Percentiles rank a stretch among this genome's conserved stretches.
phyloP scores from a whole-genome alignment of 306 rosid species.

The Rosa chinensis region DNA sequence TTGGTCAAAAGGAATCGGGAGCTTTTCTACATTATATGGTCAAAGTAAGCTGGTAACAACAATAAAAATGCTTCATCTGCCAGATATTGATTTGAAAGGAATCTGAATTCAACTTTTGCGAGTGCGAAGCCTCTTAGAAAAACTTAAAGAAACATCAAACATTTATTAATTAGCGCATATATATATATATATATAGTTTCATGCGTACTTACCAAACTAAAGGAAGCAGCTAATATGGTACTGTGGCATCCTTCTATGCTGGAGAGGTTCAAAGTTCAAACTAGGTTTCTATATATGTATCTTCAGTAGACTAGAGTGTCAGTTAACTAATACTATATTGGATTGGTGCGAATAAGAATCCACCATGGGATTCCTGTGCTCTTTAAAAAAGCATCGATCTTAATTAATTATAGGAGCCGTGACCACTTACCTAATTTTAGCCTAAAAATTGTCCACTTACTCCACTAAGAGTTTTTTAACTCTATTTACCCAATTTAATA shows the following conservation, averaged over 20 bases:
- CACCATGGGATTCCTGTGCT: neutral
- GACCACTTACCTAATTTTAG: too few species aligned
- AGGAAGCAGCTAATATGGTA: too few species aligned
- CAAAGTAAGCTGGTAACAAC: too few species aligned
- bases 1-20: neutral
- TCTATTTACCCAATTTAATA: too few species aligned
- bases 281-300: too few species aligned
- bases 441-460: too few species aligned
- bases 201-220: neutral
- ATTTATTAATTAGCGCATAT: neutral
- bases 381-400: neutral
- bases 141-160: neutral
- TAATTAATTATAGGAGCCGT: neutral
- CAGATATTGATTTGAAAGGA: neutral
- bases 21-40: neutral
- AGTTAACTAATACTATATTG: neutral
- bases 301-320: too few species aligned
- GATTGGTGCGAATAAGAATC: slow-evolving; percentile 10
- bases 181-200: neutral
- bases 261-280: too few species aligned
- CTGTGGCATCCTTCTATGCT: too few species aligned
- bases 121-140: neutral
- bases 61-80: slow-evolving; percentile 6
- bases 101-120: neutral
- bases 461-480: too few species aligned